Evolutionary conservation across 805 yeast species (phyloP).

Genomic region (Kuraishia cidri): DNA sequence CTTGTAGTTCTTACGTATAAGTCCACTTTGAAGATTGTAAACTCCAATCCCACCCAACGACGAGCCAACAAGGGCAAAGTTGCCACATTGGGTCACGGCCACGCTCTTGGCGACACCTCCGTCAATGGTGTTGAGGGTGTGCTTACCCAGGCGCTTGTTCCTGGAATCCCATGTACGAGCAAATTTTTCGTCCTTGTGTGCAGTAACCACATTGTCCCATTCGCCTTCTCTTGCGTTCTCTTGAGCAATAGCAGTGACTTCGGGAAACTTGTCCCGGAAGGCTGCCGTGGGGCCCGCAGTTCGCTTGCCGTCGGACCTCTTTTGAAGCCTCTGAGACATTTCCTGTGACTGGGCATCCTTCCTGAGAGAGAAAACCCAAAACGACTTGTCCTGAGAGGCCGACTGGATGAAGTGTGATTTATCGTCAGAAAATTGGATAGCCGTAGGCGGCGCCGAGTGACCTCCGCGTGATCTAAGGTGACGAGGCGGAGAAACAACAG

Average conservation of each 20-base stretch:
- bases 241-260: slow-evolving; percentile 60
- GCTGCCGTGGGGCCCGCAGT: slow-evolving; percentile 46
- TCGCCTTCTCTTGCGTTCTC: slow-evolving; percentile 73
- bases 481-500: slow-evolving; percentile 83
- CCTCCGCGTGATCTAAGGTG: slow-evolving; percentile 92
- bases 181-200: slow-evolving; percentile 71
- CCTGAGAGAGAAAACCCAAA: slow-evolving; percentile 89
- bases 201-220: slow-evolving; percentile 91
- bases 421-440: slow-evolving; percentile 65
- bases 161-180: slow-evolving; percentile 91
- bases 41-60: slow-evolving; percentile 77
- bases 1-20: slow-evolving; percentile 57
- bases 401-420: slow-evolving; percentile 77
- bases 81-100: slow-evolving; percentile 86
- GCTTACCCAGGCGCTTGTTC: slow-evolving; percentile 71
- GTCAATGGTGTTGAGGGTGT: slow-evolving; percentile 67
- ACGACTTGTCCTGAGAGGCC: slow-evolving; percentile 76
- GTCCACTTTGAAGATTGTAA: slow-evolving; percentile 90
- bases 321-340: slow-evolving; percentile 66
- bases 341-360: slow-evolving; percentile 97
- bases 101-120: slow-evolving; percentile 68
- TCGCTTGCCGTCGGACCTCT: slow-evolving; percentile 33
- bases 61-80: slow-evolving; percentile 89
- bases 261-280: slow-evolving; percentile 67
- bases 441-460: slow-evolving; percentile 85